Conservation (phyloP, 2,329 filamentous ascomycete species). For the Penicillium oxalicum region DNA sequence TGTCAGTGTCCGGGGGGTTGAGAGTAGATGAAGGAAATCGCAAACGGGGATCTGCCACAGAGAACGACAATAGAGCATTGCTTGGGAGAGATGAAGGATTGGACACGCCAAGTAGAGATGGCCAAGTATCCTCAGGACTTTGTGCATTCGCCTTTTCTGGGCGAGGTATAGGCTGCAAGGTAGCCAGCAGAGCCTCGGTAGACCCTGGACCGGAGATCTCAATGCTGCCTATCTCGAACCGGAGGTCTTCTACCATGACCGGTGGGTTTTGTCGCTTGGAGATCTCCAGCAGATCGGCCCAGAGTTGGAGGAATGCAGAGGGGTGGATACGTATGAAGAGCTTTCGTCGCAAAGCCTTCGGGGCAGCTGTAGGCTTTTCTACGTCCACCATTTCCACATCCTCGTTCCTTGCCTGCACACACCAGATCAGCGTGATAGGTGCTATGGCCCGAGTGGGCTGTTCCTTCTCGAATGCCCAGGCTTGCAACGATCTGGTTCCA, state of each 20-base stretch:
- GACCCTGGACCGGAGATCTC: slow-evolving; percentile 67
- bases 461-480: slow-evolving; percentile 54
- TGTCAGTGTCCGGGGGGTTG: slow-evolving; percentile 34
- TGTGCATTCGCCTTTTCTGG: slow-evolving; percentile 18
- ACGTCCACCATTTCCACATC: slow-evolving; percentile 35
- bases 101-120: slow-evolving; percentile 47
- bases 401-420: slow-evolving; percentile 39
- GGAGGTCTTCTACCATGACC: slow-evolving; percentile 58
- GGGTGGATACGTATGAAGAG: slow-evolving; percentile 75
- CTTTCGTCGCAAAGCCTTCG: slow-evolving; percentile 42
- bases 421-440: slow-evolving; percentile 71
- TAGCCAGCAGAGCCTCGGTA: slow-evolving; percentile 67
- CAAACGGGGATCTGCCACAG: slow-evolving; percentile 72
- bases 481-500: slow-evolving; percentile 53
- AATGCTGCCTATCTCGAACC: slow-evolving; percentile 68
- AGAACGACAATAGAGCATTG: slow-evolving; percentile 66
- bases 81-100: slow-evolving; percentile 65
- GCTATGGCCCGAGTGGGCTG: slow-evolving; percentile 56
- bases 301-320: slow-evolving; percentile 61
- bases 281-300: slow-evolving; percentile 54
- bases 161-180: slow-evolving; percentile 50
- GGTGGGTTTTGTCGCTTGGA: slow-evolving; percentile 58
- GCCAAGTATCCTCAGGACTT: slow-evolving; percentile 37
- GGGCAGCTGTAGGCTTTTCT: slow-evolving; percentile 10
- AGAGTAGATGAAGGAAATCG: slow-evolving; percentile 63